Conservation (phyloP, 306 rosid species). For the Rosa multiflora region DNA sequence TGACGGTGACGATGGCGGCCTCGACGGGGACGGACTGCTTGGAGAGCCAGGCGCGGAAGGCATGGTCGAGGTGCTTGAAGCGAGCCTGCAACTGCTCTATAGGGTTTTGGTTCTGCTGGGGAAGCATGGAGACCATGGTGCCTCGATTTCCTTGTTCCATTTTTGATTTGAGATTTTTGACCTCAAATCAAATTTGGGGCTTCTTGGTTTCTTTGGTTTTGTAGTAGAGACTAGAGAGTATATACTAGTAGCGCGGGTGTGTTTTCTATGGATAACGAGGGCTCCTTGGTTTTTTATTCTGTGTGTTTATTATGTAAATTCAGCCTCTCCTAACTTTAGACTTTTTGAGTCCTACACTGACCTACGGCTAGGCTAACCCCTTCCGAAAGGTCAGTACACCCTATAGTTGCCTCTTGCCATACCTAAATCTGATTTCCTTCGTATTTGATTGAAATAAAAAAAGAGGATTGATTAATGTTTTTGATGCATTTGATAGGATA, state of each 20-base stretch:
- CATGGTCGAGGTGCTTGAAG: slow-evolving; percentile 59
- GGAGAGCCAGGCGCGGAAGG: slow-evolving; percentile 66
- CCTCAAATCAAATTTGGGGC: background rate
- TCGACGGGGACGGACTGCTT: slow-evolving; percentile 83
- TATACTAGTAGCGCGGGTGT: slow-evolving; percentile 2
- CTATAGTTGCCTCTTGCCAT: too few species aligned
- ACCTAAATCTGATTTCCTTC: too few species aligned
- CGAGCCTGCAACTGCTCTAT: slow-evolving; percentile 62
- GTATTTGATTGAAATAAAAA: too few species aligned
- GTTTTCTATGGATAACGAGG: background rate
- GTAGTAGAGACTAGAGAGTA: background rate
- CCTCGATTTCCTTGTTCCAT: slow-evolving; percentile 60
- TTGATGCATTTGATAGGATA: too few species aligned
- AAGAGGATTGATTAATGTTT: too few species aligned
- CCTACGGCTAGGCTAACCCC: too few species aligned
- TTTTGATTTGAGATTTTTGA: background rate
- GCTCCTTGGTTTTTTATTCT: background rate
- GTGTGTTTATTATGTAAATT: too few species aligned
- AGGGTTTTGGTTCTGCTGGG: slow-evolving; percentile 60
- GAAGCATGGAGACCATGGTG: slow-evolving; percentile 35
- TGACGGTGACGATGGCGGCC: slow-evolving; percentile 79
- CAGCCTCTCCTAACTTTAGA: background rate
- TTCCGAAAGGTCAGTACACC: too few species aligned
- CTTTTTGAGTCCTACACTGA: background rate
- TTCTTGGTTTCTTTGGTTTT: background rate